Conservation (phyloP, 768 basidiomycete species). For the Boletus sp. region DNA sequence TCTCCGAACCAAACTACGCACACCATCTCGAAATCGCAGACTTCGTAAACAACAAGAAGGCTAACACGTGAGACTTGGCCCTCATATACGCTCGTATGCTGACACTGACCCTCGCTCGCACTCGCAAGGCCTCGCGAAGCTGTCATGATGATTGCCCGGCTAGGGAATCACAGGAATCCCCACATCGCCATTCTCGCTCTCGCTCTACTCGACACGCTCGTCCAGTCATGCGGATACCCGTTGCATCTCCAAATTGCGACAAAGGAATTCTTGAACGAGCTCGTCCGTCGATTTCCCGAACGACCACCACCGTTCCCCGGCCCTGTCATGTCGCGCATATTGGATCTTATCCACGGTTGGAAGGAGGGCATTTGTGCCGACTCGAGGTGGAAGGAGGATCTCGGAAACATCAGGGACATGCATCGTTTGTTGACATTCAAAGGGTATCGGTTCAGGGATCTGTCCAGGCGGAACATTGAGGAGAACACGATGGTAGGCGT, state of each 20-base stretch:
- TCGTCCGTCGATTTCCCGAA: conserved; percentile 97
- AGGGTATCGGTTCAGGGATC: conserved; percentile 76
- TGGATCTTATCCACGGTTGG: conserved; percentile 92
- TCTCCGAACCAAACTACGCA: conserved; percentile 89
- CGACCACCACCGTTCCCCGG: conserved; percentile 94
- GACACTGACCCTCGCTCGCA: not conserved
- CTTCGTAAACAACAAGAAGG: conserved; percentile 91
- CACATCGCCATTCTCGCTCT: conserved; percentile 88
- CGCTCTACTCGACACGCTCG: conserved; percentile 84
- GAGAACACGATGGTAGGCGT: conserved; percentile 25
- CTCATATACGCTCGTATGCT: not conserved
- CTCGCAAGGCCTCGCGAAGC: conserved; percentile 81
- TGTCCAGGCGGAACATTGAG: conserved; percentile 17
- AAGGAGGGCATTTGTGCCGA: conserved; percentile 89
- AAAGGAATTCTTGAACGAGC: conserved; percentile 97
- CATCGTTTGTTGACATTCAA: conserved; percentile 92
- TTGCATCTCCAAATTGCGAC: conserved; percentile 96
- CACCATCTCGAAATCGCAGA: conserved; percentile 93
- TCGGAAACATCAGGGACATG: conserved; percentile 98
- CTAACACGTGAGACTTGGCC: conserved; percentile 71
- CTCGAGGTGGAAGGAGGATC: conserved; percentile 92
- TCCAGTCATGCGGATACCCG: conserved; percentile 95
- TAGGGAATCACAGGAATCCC: conserved; percentile 90
- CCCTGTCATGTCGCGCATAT: conserved; percentile 90
- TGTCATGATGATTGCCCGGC: conserved; percentile 76